Base-by-base conservation (phyloP, 2,329 filamentous ascomycete species). In the Colletotrichum tabaci region DNA sequence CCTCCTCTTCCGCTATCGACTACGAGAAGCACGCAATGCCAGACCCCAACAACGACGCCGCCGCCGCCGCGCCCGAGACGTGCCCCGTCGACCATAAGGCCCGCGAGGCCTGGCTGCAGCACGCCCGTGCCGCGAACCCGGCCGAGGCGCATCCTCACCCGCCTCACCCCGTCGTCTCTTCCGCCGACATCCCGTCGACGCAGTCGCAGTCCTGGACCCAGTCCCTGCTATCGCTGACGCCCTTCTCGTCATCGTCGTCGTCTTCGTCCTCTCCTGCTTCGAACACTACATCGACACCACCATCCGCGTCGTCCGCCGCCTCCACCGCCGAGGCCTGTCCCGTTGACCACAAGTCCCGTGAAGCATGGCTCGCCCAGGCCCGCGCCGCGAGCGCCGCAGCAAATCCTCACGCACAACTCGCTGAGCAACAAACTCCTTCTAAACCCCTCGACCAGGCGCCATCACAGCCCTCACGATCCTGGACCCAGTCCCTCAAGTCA, bases 341-440 rank as follows among this genome's bases (percentile, higher is more conserved):
- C 6, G 94, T 98, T 78, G 95, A 98, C 83, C 93, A 95, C 84
- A 93, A 94, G 78, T 93, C 94, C 63, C 92, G 96, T 77, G 93
- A 95, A 77, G 90, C 92, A 77, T 99, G 96, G 96, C 88, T 98
- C 47, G 86, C 88, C 68, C 90, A 94, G 79, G 90, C 92, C 50
- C 85, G 84, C 73, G 82, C 89, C 73, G 75, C 82, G 76, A 79
- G 77, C 60, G 62, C 75, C 10, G 64, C 81, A 79, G 74, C 80
- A 78, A 66, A 75, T 77, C 23, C 76, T 55, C 53, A 71, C 47
- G 12, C 73, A 42, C 65, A 75, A 50, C 79, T 72, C 73, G 62
- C 47, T 35, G 74, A 46, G 15, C 75, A 79, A 73, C 73, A 66
- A 1, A 61, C 16, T 8, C 50, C 47, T 58, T 46, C 15, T 1